A percentile compares a stretch with the other conserved stretches of the same genome.
Evolutionary conservation across 1,139 yeast species (phyloP).

Genomic region (Candida dubliniensis): DNA sequence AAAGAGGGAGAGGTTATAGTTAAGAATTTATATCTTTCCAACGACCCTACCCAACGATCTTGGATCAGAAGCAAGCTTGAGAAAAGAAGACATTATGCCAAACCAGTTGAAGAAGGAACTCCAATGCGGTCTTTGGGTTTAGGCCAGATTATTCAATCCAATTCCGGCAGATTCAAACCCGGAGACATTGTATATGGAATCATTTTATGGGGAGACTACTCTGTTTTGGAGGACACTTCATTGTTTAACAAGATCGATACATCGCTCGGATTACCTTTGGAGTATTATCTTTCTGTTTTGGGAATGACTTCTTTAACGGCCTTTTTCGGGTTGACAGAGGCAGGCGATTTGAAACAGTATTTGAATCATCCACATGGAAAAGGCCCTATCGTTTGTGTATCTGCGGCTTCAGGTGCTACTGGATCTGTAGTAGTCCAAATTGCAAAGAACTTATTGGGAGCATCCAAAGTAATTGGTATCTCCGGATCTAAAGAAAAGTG

Average conservation of each 20-base stretch:
- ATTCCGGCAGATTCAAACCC: slow-evolving; percentile 31
- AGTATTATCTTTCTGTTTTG: slow-evolving; percentile 26
- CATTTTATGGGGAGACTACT: slow-evolving; percentile 34
- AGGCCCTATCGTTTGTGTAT: slow-evolving; percentile 46
- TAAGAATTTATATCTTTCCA: slow-evolving; percentile 51
- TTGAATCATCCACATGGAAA: slow-evolving; percentile 22
- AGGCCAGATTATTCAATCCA: slow-evolving; percentile 49
- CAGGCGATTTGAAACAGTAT: slow-evolving; percentile 34
- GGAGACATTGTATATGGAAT: slow-evolving; percentile 44
- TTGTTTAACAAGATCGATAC: slow-evolving; percentile 27
- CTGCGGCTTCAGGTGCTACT: slow-evolving; percentile 73
- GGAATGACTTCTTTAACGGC: slow-evolving; percentile 68
- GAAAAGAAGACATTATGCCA: slow-evolving; percentile 44
- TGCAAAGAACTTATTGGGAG: slow-evolving; percentile 54
- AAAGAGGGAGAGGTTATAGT: slow-evolving; percentile 48
- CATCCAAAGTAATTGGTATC: slow-evolving; percentile 59
- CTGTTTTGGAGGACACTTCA: slow-evolving; percentile 19
- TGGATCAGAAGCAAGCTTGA: slow-evolving; percentile 53
- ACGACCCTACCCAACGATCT: slow-evolving; percentile 67
- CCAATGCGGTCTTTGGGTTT: slow-evolving; percentile 52
- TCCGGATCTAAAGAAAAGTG: slow-evolving; percentile 63
- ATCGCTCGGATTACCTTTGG: slow-evolving; percentile 23
- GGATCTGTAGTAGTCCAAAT: slow-evolving; percentile 64
- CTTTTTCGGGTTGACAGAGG: slow-evolving; percentile 52
- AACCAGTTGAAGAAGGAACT: slow-evolving; percentile 48